Conservation (phyloP, 1,284 basidiomycete species). For the Rhizoctonia solani region DNA sequence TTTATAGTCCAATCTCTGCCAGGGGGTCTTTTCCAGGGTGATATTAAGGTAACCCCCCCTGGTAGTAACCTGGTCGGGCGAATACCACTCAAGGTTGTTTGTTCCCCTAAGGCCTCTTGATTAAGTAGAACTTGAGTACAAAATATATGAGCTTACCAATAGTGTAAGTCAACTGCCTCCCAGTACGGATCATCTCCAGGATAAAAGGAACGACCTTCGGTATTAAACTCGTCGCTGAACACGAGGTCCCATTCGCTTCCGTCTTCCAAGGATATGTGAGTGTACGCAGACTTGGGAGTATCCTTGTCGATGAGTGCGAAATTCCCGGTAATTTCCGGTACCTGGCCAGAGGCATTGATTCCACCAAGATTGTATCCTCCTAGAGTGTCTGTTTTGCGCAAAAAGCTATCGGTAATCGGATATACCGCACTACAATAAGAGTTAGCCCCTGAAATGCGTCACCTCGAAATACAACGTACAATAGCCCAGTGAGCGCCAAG, state of each 20-base stretch:
- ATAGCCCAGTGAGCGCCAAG: conserved; percentile 29
- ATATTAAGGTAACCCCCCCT: conserved; percentile 77
- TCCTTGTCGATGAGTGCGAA: conserved; percentile 62
- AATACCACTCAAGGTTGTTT: conserved; percentile 70
- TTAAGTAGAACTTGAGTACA: not conserved
- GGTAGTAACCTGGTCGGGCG: conserved; percentile 81
- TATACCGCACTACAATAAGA: conserved; percentile 19
- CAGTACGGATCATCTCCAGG: conserved; percentile 63
- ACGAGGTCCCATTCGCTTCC: conserved; percentile 74
- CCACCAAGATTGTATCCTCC: conserved; percentile 49
- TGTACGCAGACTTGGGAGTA: conserved; percentile 61
- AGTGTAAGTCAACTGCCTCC: conserved; percentile 77
- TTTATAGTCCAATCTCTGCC: conserved; percentile 50
- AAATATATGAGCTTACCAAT: conserved; percentile 55
- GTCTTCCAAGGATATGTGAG: conserved; percentile 56
- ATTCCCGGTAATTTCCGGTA: conserved; percentile 47
- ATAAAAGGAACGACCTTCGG: conserved; percentile 64
- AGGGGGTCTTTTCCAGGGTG: conserved; percentile 66
- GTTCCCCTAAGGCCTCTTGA: conserved; percentile 47
- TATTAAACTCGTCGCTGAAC: no score
- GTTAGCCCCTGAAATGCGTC: not conserved
- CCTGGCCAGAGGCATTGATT: conserved; percentile 49
- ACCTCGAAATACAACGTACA: conserved; percentile 34
- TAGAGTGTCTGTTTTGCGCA: conserved; percentile 4
- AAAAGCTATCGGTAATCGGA: conserved; percentile 28